These are phyloP conservation scores for Logfia minima DNA, from an alignment of 129 eudicot genomes.

Conservation along the genomic window DNA sequence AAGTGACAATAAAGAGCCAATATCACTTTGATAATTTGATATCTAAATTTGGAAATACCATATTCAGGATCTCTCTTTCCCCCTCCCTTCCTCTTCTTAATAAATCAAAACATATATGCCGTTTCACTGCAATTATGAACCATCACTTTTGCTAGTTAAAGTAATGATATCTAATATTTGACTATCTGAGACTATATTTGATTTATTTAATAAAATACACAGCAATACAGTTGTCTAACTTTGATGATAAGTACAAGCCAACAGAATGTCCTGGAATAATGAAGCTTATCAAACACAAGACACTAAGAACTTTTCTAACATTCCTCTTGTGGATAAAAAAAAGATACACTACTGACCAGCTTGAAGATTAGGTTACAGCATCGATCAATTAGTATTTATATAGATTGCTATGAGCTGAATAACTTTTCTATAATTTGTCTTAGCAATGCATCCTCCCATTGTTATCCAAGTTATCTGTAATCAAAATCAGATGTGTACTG, in stretches of 20 bases:
- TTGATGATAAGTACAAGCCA: too few species aligned
- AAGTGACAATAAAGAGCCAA: too few species aligned
- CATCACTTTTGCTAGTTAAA: background rate
- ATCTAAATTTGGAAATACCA: background rate
- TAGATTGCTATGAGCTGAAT: background rate
- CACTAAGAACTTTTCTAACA: background rate
- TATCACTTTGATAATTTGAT: background rate
- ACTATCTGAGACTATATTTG: too few species aligned
- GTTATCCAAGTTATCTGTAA: background rate
- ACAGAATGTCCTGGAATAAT: too few species aligned
- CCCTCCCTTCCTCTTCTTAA: background rate
- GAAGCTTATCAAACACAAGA: background rate
- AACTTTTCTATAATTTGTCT: background rate
- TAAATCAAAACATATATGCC: background rate
- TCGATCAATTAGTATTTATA: background rate
- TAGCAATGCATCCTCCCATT: background rate
- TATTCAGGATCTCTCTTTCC: background rate
- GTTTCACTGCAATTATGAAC: background rate
- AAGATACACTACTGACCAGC: background rate
- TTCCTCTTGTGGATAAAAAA: background rate
- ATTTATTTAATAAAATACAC: background rate
- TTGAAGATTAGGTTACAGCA: background rate
- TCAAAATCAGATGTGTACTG: background rate
- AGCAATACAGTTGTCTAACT: constrained; percentile 2
- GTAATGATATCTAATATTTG: background rate